Evolutionary conservation across 2,329 filamentous ascomycete species (phyloP), one percentile per base, ranked within the genome.

Genomic region (Diaporthe vexans): DNA sequence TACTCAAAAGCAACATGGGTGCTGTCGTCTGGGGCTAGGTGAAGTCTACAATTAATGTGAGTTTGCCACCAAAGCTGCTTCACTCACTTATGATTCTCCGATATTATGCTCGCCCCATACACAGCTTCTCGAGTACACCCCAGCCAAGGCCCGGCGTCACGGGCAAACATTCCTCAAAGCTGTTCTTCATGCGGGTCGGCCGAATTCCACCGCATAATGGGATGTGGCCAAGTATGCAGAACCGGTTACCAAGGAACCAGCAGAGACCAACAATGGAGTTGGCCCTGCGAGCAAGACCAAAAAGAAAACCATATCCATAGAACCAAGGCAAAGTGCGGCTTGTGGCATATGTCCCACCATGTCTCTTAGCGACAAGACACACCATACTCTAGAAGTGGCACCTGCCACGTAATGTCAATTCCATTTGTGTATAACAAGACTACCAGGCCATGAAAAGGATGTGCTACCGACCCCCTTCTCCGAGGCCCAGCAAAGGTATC

Each of bases 401-500:
- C 48, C 48, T 40, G 63, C 48, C 33, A 54, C n/a, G 15, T 33
- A n/a, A 54, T 24, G 33, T 54, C 9, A 26, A 54, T 37, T 54
- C 63, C 63, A 37, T 54, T 67, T 68, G 63, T 68, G 33, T 68
- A 35, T 67, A 40, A 29, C 26, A 29, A n/a, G 29, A 63, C 57
- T 72, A 63, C 57, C 29, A 6, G 48, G 43, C 51, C 24, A 52
- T 63, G 48, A 54, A 61, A 37, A 37, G 46, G 48, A 54, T 37
- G 37, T 63, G 33, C 57, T 72, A 65, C 59, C 68, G 29, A 74
- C 52, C 52, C 51, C 35, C 43, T 13, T 46, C 26, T 48, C 48
- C 57, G 57, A 72, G 70, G 70, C 69, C 71, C 72, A 68, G 69
- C 75, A 77, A 77, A 78, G 78, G 78, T 79, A 78, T 79, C 79